A percentile compares a stretch with the other conserved stretches of the same genome.
Conservation (phyloP, 805 yeast genomes). For the Diddensiella caesifluorescens region DNA sequence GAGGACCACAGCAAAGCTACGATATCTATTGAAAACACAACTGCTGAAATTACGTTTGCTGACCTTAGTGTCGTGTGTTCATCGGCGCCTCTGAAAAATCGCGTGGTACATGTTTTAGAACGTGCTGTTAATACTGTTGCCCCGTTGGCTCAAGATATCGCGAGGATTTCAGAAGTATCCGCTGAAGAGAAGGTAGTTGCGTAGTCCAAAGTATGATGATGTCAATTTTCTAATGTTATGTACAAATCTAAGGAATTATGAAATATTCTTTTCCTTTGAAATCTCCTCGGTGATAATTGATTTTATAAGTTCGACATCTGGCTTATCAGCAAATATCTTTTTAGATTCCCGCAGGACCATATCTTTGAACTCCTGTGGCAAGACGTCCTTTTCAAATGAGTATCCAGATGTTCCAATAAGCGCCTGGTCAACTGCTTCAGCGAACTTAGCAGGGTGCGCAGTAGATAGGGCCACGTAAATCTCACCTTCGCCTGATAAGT, state of each 20-base stretch:
- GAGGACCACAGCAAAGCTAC: constrained; percentile 42
- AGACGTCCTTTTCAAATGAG: constrained; percentile 79
- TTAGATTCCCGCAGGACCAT: constrained; percentile 69
- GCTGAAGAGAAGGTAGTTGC: neutral
- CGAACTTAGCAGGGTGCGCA: constrained; percentile 98
- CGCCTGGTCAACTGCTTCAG: constrained; percentile 89
- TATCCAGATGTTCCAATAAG: constrained; percentile 61
- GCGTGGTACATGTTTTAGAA: constrained; percentile 74
- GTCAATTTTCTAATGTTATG: neutral
- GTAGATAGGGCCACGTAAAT: constrained; percentile 75
- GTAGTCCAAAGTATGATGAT: neutral
- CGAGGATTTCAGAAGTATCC: neutral
- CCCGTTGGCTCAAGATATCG: constrained; percentile 45
- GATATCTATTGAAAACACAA: constrained; percentile 68
- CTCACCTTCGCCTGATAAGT: constrained; percentile 37
- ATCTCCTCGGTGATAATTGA: constrained; percentile 68
- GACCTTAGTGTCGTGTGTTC: constrained; percentile 65
- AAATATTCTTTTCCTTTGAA: constrained; percentile 35
- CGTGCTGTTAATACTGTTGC: constrained; percentile 79
- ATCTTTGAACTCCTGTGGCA: constrained; percentile 79
- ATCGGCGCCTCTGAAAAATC: constrained; percentile 69
- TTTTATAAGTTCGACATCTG: constrained; percentile 73
- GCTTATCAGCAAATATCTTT: constrained; percentile 61
- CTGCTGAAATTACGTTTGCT: constrained; percentile 62
- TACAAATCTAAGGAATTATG: neutral